Conservation (phyloP, 306 rosid species). For the Cicer cuneatum region DNA sequence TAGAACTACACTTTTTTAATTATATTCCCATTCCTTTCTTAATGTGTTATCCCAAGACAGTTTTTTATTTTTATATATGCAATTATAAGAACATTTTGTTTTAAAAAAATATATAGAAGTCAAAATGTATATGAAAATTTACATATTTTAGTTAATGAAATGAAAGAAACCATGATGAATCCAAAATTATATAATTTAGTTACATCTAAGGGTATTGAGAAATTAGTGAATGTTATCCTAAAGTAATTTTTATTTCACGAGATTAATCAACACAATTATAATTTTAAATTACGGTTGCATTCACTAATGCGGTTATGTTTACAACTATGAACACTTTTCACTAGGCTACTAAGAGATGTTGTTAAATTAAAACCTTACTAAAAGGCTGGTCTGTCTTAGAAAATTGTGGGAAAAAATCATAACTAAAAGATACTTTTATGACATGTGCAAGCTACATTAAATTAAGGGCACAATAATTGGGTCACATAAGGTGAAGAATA, state of each 20-base stretch:
- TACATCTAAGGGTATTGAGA: background rate
- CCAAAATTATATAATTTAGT: background rate
- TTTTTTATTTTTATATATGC: background rate
- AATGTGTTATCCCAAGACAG: constrained; percentile 33
- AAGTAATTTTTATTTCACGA: too few relatives aligned
- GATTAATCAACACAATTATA: too few relatives aligned
- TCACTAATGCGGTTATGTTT: too few relatives aligned
- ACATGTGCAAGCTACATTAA: constrained; percentile 45
- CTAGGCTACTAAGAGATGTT: background rate
- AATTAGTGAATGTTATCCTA: too few relatives aligned
- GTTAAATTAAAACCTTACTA: constrained; percentile 24
- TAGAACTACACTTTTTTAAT: constrained; percentile 32
- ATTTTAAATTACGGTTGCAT: too few relatives aligned
- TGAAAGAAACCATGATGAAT: background rate
- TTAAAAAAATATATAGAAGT: background rate
- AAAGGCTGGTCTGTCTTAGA: background rate
- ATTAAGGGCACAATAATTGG: constrained; percentile 44
- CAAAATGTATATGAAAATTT: constrained; percentile 23
- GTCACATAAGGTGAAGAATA: constrained; percentile 36
- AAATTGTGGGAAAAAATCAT: constrained; percentile 9
- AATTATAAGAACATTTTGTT: constrained; percentile 5
- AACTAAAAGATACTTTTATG: constrained; percentile 33
- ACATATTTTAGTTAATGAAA: constrained; percentile 2
- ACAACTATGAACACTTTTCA: background rate
- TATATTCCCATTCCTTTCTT: constrained; percentile 55